Conservation (phyloP, 257 asterid genomes). For the Haberlea rhodopensis region DNA sequence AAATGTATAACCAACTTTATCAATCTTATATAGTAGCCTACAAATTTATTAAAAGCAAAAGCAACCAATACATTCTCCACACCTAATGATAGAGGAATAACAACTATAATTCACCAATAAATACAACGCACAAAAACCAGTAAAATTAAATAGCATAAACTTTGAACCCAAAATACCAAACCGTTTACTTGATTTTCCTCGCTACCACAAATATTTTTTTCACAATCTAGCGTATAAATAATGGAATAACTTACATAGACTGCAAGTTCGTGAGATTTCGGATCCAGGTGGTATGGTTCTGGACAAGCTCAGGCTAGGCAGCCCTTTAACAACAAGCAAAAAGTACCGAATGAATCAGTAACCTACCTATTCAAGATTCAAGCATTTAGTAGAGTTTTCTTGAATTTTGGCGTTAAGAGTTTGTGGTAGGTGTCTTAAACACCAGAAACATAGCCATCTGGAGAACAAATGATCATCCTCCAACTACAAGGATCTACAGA, state of each 20-base stretch:
- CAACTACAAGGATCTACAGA: too few species aligned
- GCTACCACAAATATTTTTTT: not conserved
- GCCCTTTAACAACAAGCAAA: constrained; percentile 49
- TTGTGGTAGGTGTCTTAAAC: constrained; percentile 50
- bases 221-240: not conserved
- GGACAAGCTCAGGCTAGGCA: constrained; percentile 74
- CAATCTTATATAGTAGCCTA: too few species aligned
- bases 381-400: not conserved
- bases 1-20: too few species aligned
- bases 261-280: constrained; percentile 85
- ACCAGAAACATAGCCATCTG: constrained; percentile 80
- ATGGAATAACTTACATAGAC: constrained; percentile 63
- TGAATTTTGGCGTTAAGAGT: not conserved
- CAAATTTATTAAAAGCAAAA: not conserved
- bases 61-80: not conserved
- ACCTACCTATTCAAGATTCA: constrained; percentile 15
- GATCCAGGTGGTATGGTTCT: constrained; percentile 75
- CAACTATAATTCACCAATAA: too few species aligned
- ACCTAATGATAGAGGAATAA: not conserved
- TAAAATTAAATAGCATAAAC: too few species aligned
- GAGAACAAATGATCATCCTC: constrained; percentile 86
- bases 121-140: too few species aligned
- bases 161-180: not conserved
- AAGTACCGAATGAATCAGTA: constrained; percentile 18
- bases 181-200: not conserved